A percentile compares a stretch with the other conserved stretches of the same genome.
phyloP scores from a whole-genome alignment of 2,329 filamentous ascomycete genomes.

The Microdochium bolleyi region DNA sequence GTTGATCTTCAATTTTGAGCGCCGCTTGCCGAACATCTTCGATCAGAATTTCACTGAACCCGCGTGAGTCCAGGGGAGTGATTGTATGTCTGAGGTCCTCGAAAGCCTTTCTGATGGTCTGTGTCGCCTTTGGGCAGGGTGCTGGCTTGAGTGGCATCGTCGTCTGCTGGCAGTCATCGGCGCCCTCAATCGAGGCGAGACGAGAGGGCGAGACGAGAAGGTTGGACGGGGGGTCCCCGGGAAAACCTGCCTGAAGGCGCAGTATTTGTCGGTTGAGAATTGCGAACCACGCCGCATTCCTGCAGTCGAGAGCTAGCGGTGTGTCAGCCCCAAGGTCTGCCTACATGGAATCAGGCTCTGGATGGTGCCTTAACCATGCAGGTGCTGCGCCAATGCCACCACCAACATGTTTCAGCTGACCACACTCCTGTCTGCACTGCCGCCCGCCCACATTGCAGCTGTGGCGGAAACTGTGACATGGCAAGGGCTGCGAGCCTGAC shows the following conservation, averaged over 20 bases:
- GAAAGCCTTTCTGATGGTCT: constrained; percentile 2
- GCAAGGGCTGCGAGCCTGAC: neutral
- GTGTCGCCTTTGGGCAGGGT: neutral
- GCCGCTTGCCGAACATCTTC: neutral
- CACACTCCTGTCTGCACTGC: neutral
- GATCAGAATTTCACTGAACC: neutral
- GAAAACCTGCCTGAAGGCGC: neutral
- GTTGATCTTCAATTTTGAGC: neutral
- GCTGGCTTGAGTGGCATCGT: constrained; percentile 1
- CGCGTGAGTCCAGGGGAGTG: constrained; percentile 1
- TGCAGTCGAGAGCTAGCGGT: neutral
- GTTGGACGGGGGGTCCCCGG: neutral
- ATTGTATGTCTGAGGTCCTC: constrained; percentile 3
- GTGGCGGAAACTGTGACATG: neutral
- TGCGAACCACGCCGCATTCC: neutral
- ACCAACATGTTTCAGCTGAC: neutral
- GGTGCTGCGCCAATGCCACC: neutral
- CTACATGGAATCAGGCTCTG: neutral
- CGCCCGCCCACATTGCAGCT: neutral
- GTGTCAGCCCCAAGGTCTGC: neutral
- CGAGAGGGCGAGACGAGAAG: neutral
- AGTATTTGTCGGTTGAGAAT: neutral
- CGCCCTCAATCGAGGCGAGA: neutral
- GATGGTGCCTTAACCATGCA: neutral
- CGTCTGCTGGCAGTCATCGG: neutral